Base-by-base conservation (phyloP, 1,284 basidiomycete species). In the Ustilago loliicola region DNA sequence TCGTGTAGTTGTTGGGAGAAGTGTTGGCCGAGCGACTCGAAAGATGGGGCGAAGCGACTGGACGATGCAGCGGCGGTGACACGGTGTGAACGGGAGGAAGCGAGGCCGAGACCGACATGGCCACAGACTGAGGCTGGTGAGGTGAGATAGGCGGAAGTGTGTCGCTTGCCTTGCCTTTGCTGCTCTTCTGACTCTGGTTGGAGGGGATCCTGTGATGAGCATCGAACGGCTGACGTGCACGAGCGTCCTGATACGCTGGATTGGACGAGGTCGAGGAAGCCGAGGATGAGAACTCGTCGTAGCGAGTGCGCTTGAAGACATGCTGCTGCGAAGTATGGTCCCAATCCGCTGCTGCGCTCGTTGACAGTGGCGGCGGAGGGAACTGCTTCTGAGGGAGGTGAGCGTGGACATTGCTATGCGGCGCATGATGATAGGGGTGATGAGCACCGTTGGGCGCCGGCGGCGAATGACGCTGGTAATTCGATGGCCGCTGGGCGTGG, bases 321-420 rank as follows among this genome's bases (percentile, higher is more conserved):
- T 72, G 73, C 69, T 72, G 73, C 32, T 71, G 61, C 50, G 72
- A 66, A 17, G 67, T 58, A 27, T 67, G 64, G n/a, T 72, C 73
- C 73, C 73, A 70, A 5, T 73, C 73, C 5, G 68, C 73, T 17
- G 73, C 68, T 53, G 68, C 67, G 30, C 53, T 68, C 5, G 71
- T 66, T 0, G 71, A 73, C 19, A 68, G 27, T 23, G 71, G 61
- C 9, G 66, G 71, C 13, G 71, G 71, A 19, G 71, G 61, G 25
- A 57, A 68, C 27, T 68, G 71, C 38, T 61, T 58, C 48, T 61
- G 71, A 19, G 58, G 21, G 19, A 50, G 34, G 27, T 61, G 66
- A 6, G 53, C 2, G n/a, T 60, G 66, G 9, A 42, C 25, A 10
- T 38, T 47, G 30, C 21, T 21, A 25, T 67, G 61, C 10, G 57